Evolutionary conservation across 2,329 filamentous ascomycete species (phyloP), one percentile per base, ranked within the genome.

Genomic region (Fonsecaea erecta): DNA sequence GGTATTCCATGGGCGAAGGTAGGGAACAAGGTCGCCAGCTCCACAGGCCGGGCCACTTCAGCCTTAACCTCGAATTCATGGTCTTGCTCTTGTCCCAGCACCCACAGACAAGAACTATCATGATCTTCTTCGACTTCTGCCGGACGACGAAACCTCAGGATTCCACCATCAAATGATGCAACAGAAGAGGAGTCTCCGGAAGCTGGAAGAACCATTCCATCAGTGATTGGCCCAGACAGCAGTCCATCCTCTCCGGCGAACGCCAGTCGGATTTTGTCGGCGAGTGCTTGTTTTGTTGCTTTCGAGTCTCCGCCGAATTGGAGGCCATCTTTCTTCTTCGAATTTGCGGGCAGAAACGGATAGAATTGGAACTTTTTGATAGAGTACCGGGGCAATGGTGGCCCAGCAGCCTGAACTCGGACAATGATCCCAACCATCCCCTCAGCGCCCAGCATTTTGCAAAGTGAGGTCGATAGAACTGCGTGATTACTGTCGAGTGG

Each of bases 271-370:
- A 86, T 86, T 73, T 90, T 89, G 14, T 86, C 82, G 2, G 88
- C 87, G 70, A 81, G 67, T 8, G 93, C 92, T 73, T 96, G 92
- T 59, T 89, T 88, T 71, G 95, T 91, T 5, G 90, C 86, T 71
- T 92, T 91, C 0, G 92, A 91, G 71, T 97, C 92, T 14, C 93
- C 92, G 3, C 94, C 94, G 74, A 98, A 96, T 72, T 88, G 92
- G 24, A 97, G 82, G 0, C 89, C 90, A 52, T 89, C 84, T 37
- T 83, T 84, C 43, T 83, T 78, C 71, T 87, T 88, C 2, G 82
- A 79, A 24, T 79, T 78, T 54, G 81, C 77, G 0, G 83, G 80
- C 2, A 86, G 83, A 73, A 97, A 98, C 0, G 95, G 95, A 62
- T 90, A 91, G 1, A 99, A 81, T 71, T 91, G 93, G 64, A 98